These are phyloP conservation scores for Aspergillus clavatus DNA, from an alignment of 2,329 filamentous ascomycete species.

Conservation along the genomic window DNA sequence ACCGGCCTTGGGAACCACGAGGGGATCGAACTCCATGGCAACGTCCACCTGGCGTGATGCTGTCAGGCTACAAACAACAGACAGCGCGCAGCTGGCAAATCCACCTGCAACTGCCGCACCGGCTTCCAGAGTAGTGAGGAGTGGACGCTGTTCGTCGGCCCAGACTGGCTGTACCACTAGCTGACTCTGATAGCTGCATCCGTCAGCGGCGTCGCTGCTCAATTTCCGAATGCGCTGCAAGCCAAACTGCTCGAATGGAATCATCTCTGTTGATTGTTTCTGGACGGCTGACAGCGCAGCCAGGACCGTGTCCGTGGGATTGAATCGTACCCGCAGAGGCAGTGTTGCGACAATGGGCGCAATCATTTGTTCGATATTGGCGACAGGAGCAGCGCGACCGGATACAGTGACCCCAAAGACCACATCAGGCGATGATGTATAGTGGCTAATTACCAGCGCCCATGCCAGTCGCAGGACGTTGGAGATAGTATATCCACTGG, in stretches of 20 bases:
- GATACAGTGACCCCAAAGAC: conserved; percentile 39
- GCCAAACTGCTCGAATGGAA: conserved; percentile 56
- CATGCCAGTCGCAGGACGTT: conserved; percentile 36
- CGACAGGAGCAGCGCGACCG: conserved; percentile 36
- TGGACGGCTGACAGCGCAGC: conserved; percentile 53
- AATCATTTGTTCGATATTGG: conserved; percentile 35
- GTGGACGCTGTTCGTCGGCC: not conserved
- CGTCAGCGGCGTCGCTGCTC: conserved; percentile 38
- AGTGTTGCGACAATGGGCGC: conserved; percentile 8
- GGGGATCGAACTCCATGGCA: not conserved
- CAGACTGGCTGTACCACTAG: conserved; percentile 31
- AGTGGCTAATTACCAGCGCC: conserved; percentile 32
- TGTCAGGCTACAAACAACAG: not conserved
- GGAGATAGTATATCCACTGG: conserved; percentile 15
- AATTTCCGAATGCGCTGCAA: conserved; percentile 46
- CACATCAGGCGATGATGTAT: conserved; percentile 34
- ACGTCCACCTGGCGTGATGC: not conserved
- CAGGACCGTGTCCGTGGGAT: conserved; percentile 23
- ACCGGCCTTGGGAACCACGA: too few species aligned
- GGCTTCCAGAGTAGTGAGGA: not conserved
- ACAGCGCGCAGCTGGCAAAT: not conserved
- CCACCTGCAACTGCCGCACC: not conserved
- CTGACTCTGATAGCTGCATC: conserved; percentile 40
- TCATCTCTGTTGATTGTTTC: conserved; percentile 47
- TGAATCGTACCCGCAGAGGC: conserved; percentile 11